Evolutionary conservation across 148 eudicot species (phyloP).

Genomic region (Rhododendron molle): DNA sequence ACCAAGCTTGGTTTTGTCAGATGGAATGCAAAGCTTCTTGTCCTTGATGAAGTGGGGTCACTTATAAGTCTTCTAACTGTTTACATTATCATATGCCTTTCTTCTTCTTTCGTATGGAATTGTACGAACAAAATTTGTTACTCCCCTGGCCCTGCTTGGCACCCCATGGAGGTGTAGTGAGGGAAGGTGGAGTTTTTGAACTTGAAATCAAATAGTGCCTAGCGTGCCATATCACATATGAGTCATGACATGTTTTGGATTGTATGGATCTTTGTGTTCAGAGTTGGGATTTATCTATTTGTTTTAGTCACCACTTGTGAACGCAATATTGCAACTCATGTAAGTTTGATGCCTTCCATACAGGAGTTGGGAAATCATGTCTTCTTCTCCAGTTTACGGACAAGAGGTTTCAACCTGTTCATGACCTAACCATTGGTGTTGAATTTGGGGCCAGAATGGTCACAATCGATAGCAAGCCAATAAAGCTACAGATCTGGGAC

Average conservation of each 20-base stretch:
- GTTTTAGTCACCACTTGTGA: neutral
- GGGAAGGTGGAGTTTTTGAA: neutral
- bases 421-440: slow-evolving; percentile 70
- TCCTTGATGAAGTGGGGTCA: neutral
- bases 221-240: neutral
- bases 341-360: slow-evolving; percentile 7
- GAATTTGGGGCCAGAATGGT: slow-evolving; percentile 72
- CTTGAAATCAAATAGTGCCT: neutral
- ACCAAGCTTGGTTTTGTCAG: neutral
- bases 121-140: neutral
- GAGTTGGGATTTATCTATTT: neutral
- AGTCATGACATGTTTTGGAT: neutral
- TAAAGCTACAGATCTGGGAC: slow-evolving; percentile 57
- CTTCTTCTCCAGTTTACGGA: slow-evolving; percentile 74
- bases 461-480: slow-evolving; percentile 63
- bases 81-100: neutral
- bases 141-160: neutral
- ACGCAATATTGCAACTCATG: neutral
- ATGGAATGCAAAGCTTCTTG: neutral
- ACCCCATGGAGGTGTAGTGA: neutral
- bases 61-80: neutral
- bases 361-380: slow-evolving; percentile 75
- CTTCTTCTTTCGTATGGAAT: neutral
- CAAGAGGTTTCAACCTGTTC: slow-evolving; percentile 66
- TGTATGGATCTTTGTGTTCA: neutral